Evolutionary conservation across 176 grass and related monocot genomes (phyloP).

Genomic region (Areca catechu): DNA sequence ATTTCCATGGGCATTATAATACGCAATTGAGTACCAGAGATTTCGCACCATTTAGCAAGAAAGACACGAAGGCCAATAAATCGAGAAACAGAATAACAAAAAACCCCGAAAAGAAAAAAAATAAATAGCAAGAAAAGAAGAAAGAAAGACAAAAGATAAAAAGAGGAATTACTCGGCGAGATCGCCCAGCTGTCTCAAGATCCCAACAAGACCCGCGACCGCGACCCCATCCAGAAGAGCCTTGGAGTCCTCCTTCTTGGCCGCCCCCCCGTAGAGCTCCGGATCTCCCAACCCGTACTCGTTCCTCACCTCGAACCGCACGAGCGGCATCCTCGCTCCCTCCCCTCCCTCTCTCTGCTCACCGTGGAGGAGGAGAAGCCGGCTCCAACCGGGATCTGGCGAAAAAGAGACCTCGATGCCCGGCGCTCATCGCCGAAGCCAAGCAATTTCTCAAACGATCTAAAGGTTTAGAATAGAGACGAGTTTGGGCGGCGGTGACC

Average conservation of each 20-base stretch:
- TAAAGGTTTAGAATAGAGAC: no score
- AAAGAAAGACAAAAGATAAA: no score
- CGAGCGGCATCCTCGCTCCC: conserved; percentile 56
- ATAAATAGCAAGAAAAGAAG: no score
- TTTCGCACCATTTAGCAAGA: no score
- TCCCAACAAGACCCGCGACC: conserved; percentile 92
- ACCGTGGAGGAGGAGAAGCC: conserved; percentile 3
- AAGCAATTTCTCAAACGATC: no score
- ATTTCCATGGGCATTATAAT: no score
- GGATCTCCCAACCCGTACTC: conserved; percentile 84
- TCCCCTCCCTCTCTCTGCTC: conserved; percentile 1
- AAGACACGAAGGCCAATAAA: no score
- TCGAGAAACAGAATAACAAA: no score
- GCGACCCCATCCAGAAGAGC: conserved; percentile 83
- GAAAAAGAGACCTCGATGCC: neutral
- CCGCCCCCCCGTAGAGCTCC: conserved; percentile 37
- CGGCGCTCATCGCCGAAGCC: no score
- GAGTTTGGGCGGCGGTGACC: no score
- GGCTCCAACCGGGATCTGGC: neutral
- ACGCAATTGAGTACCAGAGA: no score
- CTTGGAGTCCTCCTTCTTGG: conserved; percentile 67
- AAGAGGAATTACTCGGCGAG: conserved; percentile 59
- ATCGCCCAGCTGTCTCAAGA: conserved; percentile 97
- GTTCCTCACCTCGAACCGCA: conserved; percentile 83
- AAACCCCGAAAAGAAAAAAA: no score